A percentile compares a stretch with the other conserved stretches of the same genome.
Conservation (phyloP, 1,284 basidiomycete species). For the Wolfiporia cocos region DNA sequence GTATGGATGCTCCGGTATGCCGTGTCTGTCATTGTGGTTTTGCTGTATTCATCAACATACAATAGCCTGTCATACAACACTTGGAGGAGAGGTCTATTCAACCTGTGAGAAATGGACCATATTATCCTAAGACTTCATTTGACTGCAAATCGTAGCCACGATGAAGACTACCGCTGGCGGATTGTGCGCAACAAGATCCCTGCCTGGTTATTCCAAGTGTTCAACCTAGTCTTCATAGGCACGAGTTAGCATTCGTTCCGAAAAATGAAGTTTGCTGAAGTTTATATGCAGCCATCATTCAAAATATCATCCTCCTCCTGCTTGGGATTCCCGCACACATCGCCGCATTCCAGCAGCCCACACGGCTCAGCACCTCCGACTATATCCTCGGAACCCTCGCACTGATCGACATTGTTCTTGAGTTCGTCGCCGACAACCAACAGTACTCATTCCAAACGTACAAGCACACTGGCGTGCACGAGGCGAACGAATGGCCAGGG, state of each 20-base stretch:
- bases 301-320: slow-evolving; percentile 77
- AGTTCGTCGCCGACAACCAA: slow-evolving; percentile 87
- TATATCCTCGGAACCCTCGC: slow-evolving; percentile 55
- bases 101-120: slow-evolving; percentile 36
- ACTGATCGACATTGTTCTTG: slow-evolving; percentile 54
- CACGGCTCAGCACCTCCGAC: slow-evolving; percentile 56
- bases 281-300: slow-evolving; percentile 45
- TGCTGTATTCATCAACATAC: neutral
- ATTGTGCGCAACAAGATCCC: slow-evolving; percentile 68
- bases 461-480: slow-evolving; percentile 53
- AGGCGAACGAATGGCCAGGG: slow-evolving; percentile 58
- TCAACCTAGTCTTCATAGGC: slow-evolving; percentile 82
- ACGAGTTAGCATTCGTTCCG: slow-evolving; percentile 10
- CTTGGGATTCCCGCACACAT: slow-evolving; percentile 59
- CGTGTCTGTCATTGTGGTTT: no score
- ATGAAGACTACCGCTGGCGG: slow-evolving; percentile 92
- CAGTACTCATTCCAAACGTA: slow-evolving; percentile 82
- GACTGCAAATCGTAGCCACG: slow-evolving; percentile 46
- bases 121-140: no score
- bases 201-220: slow-evolving; percentile 66
- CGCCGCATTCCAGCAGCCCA: slow-evolving; percentile 49
- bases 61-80: slow-evolving; percentile 70
- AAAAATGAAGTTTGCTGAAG: neutral
- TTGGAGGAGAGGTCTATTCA: slow-evolving; percentile 80
- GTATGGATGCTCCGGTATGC: slow-evolving; percentile 63